These are phyloP conservation scores for Lagerstroemia speciosa DNA, from an alignment of 345 rosid species.

Conservation along the genomic window DNA sequence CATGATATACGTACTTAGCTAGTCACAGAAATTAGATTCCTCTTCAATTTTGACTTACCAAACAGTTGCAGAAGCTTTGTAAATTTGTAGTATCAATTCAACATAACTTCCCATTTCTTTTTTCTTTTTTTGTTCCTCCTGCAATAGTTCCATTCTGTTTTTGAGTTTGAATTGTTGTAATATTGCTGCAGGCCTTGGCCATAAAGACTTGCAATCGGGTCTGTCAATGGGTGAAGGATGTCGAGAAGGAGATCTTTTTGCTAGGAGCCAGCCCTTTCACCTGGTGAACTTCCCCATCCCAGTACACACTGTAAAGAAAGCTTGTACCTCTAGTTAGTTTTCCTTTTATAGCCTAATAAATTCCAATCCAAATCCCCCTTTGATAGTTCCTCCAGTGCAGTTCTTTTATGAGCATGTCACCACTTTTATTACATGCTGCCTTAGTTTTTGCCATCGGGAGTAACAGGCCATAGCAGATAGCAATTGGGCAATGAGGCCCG, in stretches of 20 bases:
- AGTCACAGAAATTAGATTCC: no score
- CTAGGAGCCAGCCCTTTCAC: slow-evolving; percentile 96
- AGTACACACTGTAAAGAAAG: not conserved
- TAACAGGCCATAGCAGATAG: not conserved
- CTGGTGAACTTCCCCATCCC: slow-evolving; percentile 48
- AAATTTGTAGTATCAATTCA: no score
- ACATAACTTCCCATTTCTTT: no score
- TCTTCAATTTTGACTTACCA: no score
- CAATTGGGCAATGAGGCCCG: no score
- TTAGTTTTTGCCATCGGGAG: not conserved
- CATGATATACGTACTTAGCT: no score
- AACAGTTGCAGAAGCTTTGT: no score
- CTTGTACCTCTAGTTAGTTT: not conserved
- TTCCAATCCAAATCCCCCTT: not conserved
- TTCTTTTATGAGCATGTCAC: not conserved
- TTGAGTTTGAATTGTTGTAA: slow-evolving; percentile 3
- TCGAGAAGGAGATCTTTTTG: slow-evolving; percentile 86
- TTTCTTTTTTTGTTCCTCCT: no score
- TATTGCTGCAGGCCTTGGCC: slow-evolving; percentile 58
- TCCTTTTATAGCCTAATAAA: not conserved
- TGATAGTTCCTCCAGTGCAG: not conserved
- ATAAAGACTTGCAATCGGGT: slow-evolving; percentile 86
- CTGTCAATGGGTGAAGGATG: slow-evolving; percentile 90
- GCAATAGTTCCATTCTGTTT: not conserved
- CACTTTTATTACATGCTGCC: not conserved